phyloP scores from a whole-genome alignment of 2,329 filamentous ascomycete genomes.

The Cladosporium velox region DNA sequence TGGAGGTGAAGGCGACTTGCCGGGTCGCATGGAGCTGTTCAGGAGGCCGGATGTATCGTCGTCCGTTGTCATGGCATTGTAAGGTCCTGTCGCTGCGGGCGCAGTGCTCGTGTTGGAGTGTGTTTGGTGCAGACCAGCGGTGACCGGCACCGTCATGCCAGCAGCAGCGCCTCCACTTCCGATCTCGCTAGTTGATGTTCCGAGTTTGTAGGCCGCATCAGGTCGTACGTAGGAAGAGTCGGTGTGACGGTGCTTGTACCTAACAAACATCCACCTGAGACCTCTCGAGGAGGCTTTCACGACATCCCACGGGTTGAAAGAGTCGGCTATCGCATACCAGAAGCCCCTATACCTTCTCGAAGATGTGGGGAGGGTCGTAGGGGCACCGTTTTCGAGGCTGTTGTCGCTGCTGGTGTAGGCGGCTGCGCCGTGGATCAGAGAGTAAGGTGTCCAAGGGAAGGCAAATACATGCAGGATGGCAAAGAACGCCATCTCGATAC shows the following conservation, averaged over 20 bases:
- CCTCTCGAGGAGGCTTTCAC: slow-evolving; percentile 77
- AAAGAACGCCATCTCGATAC: slow-evolving; percentile 83
- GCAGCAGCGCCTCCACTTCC: neutral
- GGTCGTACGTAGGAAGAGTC: slow-evolving; percentile 45
- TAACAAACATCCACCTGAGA: slow-evolving; percentile 78
- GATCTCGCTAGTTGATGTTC: neutral
- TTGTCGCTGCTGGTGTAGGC: slow-evolving; percentile 34
- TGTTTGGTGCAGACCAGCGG: neutral
- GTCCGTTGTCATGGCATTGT: slow-evolving; percentile 22
- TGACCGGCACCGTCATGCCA: neutral
- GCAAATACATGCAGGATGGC: slow-evolving; percentile 77
- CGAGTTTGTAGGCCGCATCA: slow-evolving; percentile 19
- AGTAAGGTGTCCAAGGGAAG: slow-evolving; percentile 75
- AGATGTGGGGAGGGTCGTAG: neutral
- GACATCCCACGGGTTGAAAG: slow-evolving; percentile 80
- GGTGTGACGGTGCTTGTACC: slow-evolving; percentile 59
- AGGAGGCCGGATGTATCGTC: slow-evolving; percentile 35
- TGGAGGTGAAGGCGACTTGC: slow-evolving; percentile 7
- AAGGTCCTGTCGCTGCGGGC: neutral
- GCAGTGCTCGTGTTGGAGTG: neutral
- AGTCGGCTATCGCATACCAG: slow-evolving; percentile 65
- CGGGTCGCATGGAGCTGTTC: slow-evolving; percentile 25
- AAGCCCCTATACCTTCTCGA: slow-evolving; percentile 60
- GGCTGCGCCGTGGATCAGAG: slow-evolving; percentile 35
- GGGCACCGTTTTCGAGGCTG: slow-evolving; percentile 23